A percentile compares a stretch with the other conserved stretches of the same genome.
phyloP scores from a whole-genome alignment of 306 rosid species.

The Medicago ruthenica region DNA sequence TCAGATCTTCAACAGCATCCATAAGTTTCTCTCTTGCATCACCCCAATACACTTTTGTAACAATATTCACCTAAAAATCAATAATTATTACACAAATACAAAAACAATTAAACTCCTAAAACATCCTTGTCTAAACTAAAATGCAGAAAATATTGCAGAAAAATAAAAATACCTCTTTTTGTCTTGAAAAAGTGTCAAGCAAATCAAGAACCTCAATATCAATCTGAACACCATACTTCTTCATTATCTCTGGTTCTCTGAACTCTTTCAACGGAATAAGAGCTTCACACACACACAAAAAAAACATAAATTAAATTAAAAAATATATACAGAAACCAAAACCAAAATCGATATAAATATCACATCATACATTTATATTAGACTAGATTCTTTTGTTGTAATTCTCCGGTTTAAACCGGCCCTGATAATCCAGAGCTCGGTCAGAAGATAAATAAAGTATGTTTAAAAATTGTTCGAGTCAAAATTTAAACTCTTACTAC shows the following conservation, averaged over 20 bases:
- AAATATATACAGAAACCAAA: too few species aligned
- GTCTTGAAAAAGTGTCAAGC: conserved; percentile 79
- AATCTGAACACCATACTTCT: conserved; percentile 55
- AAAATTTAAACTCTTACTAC: too few species aligned
- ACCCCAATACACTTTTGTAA: conserved; percentile 89
- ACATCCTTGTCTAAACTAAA: neutral
- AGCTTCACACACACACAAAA: conserved; percentile 50
- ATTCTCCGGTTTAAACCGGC: too few species aligned
- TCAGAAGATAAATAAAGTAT: too few species aligned
- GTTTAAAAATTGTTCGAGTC: too few species aligned
- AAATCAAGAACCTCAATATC: conserved; percentile 81
- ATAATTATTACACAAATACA: neutral
- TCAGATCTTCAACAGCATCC: conserved; percentile 80
- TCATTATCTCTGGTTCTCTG: conserved; percentile 74
- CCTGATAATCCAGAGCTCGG: too few species aligned
- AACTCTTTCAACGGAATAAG: conserved; percentile 80
- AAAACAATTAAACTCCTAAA: neutral
- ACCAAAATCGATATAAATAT: neutral
- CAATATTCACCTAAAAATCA: conserved; percentile 57
- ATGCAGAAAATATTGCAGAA: neutral
- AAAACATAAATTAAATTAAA: neutral
- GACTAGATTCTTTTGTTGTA: neutral
- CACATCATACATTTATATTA: neutral
- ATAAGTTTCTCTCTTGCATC: conserved; percentile 95
- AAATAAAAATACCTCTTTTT: conserved; percentile 66